Percentiles rank a stretch among this genome's conserved stretches.
These are phyloP conservation scores for Phytophthora europaea DNA, from an alignment of 352 stramenopile genomes.

Conservation along the genomic window DNA sequence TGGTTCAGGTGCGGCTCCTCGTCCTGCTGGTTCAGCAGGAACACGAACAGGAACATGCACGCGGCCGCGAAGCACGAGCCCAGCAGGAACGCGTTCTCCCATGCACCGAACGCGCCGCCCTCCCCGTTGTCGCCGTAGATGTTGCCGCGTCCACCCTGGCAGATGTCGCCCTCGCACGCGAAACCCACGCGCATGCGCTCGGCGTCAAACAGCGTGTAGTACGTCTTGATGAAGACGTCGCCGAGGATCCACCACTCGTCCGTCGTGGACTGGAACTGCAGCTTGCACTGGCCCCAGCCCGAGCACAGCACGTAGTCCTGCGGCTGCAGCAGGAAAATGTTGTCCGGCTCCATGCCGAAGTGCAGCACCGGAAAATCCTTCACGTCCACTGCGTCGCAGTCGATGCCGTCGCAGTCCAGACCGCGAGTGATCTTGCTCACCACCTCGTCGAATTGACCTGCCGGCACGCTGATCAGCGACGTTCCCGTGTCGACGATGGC, in stretches of 20 bases:
- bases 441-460: constrained; percentile 72
- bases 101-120: constrained; percentile 50
- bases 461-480: constrained; percentile 87
- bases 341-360: constrained; percentile 88
- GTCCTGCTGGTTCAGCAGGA: constrained; percentile 84
- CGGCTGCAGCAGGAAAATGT: constrained; percentile 85
- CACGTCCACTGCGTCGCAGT: constrained; percentile 62
- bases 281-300: constrained; percentile 74
- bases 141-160: constrained; percentile 75
- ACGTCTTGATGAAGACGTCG: constrained; percentile 93
- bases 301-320: constrained; percentile 86
- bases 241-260: constrained; percentile 92
- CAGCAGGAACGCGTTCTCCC: constrained; percentile 76
- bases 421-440: constrained; percentile 67
- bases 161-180: constrained; percentile 84
- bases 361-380: constrained; percentile 74
- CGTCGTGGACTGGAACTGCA: constrained; percentile 81
- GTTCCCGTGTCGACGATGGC: constrained; percentile 92
- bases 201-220: constrained; percentile 94
- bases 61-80: constrained; percentile 78
- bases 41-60: constrained; percentile 85
- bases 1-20: constrained; percentile 44
- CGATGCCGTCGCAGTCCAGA: constrained; percentile 74
- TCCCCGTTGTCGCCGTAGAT: constrained; percentile 65
- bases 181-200: constrained; percentile 91